phyloP scores from a whole-genome alignment of 169 alveolate genomes.

The Plasmodium coatneyi region DNA sequence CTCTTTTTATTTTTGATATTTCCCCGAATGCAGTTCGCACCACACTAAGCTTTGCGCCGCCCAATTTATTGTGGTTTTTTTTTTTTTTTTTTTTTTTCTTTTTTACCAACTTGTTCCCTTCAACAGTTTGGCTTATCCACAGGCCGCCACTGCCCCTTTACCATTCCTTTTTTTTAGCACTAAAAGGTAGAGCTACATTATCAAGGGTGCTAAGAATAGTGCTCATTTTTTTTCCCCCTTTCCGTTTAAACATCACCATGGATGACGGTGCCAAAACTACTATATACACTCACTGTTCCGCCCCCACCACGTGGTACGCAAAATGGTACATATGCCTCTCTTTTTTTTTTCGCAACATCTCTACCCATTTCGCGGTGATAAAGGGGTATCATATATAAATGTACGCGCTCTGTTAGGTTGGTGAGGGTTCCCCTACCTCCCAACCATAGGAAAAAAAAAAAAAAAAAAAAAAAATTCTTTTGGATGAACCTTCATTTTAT shows the following conservation, averaged over 20 bases:
- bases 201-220: background rate
- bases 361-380: conserved; percentile 5
- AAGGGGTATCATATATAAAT: conserved; percentile 1
- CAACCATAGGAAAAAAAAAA: background rate
- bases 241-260: background rate
- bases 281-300: background rate
- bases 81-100: too few species aligned
- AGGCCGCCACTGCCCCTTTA: background rate
- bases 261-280: background rate
- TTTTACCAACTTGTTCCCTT: background rate
- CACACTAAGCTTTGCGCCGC: background rate
- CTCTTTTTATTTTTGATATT: background rate
- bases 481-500: background rate
- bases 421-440: background rate
- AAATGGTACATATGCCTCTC: too few species aligned
- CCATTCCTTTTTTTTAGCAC: background rate
- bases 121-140: background rate
- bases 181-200: background rate
- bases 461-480: background rate
- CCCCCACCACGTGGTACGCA: background rate
- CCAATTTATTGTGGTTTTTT: background rate
- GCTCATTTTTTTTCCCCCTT: background rate
- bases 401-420: background rate
- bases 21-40: background rate
- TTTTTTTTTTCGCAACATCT: background rate